Conservation (phyloP, 1,139 yeast species). For the Protomyces gravidus region DNA sequence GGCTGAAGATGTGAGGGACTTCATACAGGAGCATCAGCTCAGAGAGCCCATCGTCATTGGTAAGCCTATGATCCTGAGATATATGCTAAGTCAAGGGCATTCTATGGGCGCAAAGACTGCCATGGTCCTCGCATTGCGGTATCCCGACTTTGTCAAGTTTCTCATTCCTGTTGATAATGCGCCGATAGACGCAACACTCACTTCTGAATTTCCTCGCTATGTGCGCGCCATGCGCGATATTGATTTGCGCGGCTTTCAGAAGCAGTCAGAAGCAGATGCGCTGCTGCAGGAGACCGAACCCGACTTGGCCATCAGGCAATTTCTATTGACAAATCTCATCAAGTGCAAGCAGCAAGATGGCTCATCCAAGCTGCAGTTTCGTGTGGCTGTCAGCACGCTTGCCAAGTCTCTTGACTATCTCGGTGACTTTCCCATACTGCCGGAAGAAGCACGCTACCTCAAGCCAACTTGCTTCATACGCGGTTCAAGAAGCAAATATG, state of each 20-base stretch:
- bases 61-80: conserved; percentile 42
- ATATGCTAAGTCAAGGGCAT: neutral
- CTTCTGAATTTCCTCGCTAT: conserved; percentile 62
- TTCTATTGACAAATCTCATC: conserved; percentile 66
- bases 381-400: conserved; percentile 67
- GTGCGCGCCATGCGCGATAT: conserved; percentile 57
- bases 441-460: conserved; percentile 53
- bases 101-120: conserved; percentile 78
- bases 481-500: conserved; percentile 70
- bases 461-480: conserved; percentile 77
- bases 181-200: conserved; percentile 63
- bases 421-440: conserved; percentile 73
- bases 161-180: conserved; percentile 84
- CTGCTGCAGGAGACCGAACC: conserved; percentile 61
- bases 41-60: conserved; percentile 69
- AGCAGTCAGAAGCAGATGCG: conserved; percentile 64
- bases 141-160: conserved; percentile 60
- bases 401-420: conserved; percentile 61
- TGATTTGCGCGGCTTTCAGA: conserved; percentile 45
- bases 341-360: conserved; percentile 36
- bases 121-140: conserved; percentile 75
- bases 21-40: conserved; percentile 51
- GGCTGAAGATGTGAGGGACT: conserved; percentile 77
- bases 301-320: conserved; percentile 62
- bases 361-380: conserved; percentile 43